Evolutionary conservation across 257 asterid species (phyloP).

Genomic region (Nicotiana otophora): DNA sequence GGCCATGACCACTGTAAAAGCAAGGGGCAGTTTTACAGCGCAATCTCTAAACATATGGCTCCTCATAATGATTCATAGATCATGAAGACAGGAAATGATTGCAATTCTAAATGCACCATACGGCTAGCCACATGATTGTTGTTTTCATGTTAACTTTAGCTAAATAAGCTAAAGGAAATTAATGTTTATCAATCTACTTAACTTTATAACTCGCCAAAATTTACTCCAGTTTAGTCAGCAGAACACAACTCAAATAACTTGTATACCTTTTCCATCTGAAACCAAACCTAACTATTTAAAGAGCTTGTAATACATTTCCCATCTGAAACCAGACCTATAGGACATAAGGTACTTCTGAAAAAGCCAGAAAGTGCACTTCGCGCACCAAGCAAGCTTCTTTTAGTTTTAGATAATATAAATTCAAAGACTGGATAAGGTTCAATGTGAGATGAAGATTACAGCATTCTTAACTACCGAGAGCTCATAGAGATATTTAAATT

Average conservation of each 20-base stretch:
- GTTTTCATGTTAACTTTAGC: neutral
- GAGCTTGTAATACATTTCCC: neutral
- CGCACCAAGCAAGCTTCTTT: neutral
- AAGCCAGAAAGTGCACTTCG: neutral
- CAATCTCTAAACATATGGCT: neutral
- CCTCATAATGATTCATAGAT: neutral
- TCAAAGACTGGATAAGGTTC: slow-evolving; percentile 1
- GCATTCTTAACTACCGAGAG: neutral
- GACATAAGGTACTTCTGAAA: neutral
- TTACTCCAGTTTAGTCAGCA: neutral
- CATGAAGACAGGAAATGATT: neutral
- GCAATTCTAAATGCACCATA: neutral
- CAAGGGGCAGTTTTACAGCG: neutral
- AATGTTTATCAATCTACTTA: neutral
- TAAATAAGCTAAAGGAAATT: neutral
- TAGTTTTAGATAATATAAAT: neutral
- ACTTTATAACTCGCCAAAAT: neutral
- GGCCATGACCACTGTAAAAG: neutral
- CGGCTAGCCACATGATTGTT: neutral
- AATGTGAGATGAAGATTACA: neutral
- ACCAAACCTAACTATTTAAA: neutral
- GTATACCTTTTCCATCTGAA: neutral
- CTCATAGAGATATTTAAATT: neutral
- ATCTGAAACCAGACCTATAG: neutral
- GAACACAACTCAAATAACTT: neutral